These are phyloP conservation scores for Vickermania ingenoplastis DNA, from an alignment of 208 protist genomes.

Conservation along the genomic window DNA sequence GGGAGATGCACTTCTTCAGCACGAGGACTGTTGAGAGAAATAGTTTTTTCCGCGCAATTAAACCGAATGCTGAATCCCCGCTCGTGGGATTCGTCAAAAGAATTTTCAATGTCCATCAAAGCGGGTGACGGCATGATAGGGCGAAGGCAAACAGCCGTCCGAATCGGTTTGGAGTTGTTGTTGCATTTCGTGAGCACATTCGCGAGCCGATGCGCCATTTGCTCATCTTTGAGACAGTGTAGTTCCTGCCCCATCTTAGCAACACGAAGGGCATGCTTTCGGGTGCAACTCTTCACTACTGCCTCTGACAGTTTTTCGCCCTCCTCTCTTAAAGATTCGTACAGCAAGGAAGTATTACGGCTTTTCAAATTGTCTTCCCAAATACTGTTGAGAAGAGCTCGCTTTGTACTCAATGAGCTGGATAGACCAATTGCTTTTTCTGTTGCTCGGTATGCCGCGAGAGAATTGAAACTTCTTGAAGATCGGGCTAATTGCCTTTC, in stretches of 20 bases:
- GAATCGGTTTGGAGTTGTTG: neutral
- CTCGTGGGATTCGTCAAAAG: neutral
- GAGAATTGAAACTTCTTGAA: neutral
- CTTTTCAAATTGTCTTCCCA: neutral
- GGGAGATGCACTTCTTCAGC: neutral
- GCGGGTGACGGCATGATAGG: neutral
- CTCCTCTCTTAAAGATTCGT: neutral
- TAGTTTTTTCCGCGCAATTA: neutral
- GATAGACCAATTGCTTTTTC: neutral
- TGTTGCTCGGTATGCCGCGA: neutral
- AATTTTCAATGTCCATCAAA: neutral
- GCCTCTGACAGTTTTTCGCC: neutral
- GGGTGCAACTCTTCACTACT: neutral
- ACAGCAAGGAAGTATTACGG: neutral
- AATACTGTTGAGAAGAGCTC: neutral
- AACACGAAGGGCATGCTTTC: neutral
- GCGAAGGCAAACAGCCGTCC: neutral
- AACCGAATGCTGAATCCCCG: neutral
- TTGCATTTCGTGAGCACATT: no score
- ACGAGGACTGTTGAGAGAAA: neutral
- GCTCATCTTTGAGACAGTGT: no score
- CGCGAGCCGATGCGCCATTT: no score
- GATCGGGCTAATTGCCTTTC: neutral
- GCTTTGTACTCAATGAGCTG: neutral
- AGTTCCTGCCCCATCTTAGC: neutral